A percentile compares a stretch with the other conserved stretches of the same genome.
phyloP scores from a whole-genome alignment of 352 stramenopile genomes.

The Halophytophthora batemanensis region DNA sequence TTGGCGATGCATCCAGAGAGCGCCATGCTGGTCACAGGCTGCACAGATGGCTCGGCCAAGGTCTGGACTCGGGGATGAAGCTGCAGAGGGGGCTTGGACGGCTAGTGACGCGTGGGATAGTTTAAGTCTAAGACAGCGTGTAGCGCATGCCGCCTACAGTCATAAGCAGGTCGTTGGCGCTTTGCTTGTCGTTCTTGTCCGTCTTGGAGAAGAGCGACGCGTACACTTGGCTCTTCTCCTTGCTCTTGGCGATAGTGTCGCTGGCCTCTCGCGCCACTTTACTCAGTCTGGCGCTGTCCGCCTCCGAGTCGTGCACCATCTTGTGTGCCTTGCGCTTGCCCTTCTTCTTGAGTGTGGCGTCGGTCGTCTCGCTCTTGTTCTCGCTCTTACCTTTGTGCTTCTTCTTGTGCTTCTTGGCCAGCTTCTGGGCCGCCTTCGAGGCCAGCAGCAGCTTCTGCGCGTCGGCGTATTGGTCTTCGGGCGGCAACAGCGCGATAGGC shows the following conservation, averaged over 20 bases:
- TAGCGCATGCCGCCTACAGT: conserved; percentile 80
- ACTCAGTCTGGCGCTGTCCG: conserved; percentile 14
- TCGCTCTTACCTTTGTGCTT: neutral
- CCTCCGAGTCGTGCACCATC: conserved; percentile 2
- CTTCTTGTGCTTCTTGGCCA: conserved; percentile 34
- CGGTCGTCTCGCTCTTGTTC: neutral
- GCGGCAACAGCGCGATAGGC: conserved; percentile 56
- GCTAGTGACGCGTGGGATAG: no score
- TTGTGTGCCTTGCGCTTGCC: conserved; percentile 42
- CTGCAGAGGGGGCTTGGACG: neutral
- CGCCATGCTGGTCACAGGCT: conserved; percentile 61
- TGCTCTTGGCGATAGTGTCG: conserved; percentile 62
- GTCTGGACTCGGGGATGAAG: conserved; percentile 42
- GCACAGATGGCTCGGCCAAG: conserved; percentile 64
- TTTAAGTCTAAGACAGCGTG: conserved; percentile 69
- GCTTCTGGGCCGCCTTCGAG: conserved; percentile 48
- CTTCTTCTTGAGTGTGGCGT: conserved; percentile 15
- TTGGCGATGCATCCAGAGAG: conserved; percentile 61
- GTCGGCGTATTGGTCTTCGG: conserved; percentile 54
- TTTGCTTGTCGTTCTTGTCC: conserved; percentile 61
- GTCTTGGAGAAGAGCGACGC: conserved; percentile 74
- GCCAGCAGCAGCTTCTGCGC: conserved; percentile 44
- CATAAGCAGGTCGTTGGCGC: conserved; percentile 84
- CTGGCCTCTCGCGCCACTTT: conserved; percentile 60
- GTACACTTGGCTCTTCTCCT: conserved; percentile 76